These are phyloP conservation scores for Leptodermis oblonga DNA, from an alignment of 257 asterid species.

Conservation along the genomic window DNA sequence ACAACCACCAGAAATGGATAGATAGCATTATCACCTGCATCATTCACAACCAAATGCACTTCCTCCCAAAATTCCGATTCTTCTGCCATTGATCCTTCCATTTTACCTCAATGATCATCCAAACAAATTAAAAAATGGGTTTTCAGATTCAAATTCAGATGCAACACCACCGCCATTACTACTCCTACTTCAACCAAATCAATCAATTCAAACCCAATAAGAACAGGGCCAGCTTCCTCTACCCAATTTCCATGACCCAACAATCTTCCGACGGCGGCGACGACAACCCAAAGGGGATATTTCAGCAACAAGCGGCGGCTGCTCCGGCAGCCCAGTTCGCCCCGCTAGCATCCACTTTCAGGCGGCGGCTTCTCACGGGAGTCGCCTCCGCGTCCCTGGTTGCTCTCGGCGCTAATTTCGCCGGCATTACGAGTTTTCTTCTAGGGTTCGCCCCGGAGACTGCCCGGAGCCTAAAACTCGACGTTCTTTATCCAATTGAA, in stretches of 20 bases:
- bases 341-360: slow-evolving; percentile 62
- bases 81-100: no score
- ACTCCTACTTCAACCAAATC: slow-evolving; percentile 1
- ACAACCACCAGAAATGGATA: slow-evolving; percentile 19
- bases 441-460: slow-evolving; percentile 68
- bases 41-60: background rate
- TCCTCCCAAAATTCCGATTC: background rate
- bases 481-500: slow-evolving; percentile 66
- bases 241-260: slow-evolving; percentile 29
- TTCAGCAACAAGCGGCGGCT: slow-evolving; percentile 19
- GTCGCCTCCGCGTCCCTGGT: slow-evolving; percentile 60
- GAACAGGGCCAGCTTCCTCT: slow-evolving; percentile 10
- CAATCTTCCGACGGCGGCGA: slow-evolving; percentile 39
- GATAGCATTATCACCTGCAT: slow-evolving; percentile 10
- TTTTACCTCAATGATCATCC: no score
- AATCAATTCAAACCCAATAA: slow-evolving; percentile 11
- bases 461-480: slow-evolving; percentile 71
- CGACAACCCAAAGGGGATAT: slow-evolving; percentile 20
- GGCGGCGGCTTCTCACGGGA: slow-evolving; percentile 63
- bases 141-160: background rate
- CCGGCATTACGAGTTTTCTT: slow-evolving; percentile 68
- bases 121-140: background rate
- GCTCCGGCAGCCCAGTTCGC: slow-evolving; percentile 48
- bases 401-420: slow-evolving; percentile 72
- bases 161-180: background rate